Evolutionary conservation across 768 basidiomycete species (phyloP).

Genomic region (Macrolepiota dolichaula): DNA sequence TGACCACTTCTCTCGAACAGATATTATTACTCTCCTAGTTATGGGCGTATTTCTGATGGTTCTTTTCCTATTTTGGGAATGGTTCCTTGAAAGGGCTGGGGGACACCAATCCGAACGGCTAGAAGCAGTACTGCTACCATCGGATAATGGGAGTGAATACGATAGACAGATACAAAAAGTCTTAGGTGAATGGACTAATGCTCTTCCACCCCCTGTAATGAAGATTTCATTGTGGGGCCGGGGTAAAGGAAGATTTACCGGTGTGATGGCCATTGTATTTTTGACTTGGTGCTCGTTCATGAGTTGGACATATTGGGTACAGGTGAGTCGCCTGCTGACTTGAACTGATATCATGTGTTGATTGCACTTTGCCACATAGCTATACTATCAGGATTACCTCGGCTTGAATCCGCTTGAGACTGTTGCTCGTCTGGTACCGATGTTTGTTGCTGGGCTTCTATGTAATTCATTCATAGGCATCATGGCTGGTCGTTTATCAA

Average conservation of each 20-base stretch:
- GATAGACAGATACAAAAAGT: not conserved
- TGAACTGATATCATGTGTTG: too few species aligned
- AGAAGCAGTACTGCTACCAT: too few species aligned
- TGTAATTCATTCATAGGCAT: slow-evolving; percentile 67
- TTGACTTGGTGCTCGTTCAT: slow-evolving; percentile 59
- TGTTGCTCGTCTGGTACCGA: slow-evolving; percentile 67
- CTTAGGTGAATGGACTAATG: not conserved
- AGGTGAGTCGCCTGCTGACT: slow-evolving; percentile 13
- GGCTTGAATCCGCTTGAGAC: slow-evolving; percentile 52
- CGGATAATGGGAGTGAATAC: not conserved
- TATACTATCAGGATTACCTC: slow-evolving; percentile 72
- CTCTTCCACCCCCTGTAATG: slow-evolving; percentile 60
- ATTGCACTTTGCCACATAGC: slow-evolving; percentile 25
- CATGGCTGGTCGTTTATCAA: slow-evolving; percentile 49
- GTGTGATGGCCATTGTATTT: slow-evolving; percentile 59
- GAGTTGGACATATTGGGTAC: slow-evolving; percentile 41
- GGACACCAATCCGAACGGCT: slow-evolving; percentile 13
- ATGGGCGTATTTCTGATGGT: slow-evolving; percentile 53
- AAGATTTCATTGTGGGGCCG: slow-evolving; percentile 59
- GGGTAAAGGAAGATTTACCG: slow-evolving; percentile 58
- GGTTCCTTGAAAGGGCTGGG: slow-evolving; percentile 48
- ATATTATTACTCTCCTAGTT: slow-evolving; percentile 70
- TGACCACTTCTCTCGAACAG: slow-evolving; percentile 25
- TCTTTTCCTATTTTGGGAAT: slow-evolving; percentile 66
- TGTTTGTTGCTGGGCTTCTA: slow-evolving; percentile 60